Percentiles rank a stretch among this genome's conserved stretches.
Evolutionary conservation across 192 early-diverging fungal species (phyloP).

Genomic region (Coemansia sp.): DNA sequence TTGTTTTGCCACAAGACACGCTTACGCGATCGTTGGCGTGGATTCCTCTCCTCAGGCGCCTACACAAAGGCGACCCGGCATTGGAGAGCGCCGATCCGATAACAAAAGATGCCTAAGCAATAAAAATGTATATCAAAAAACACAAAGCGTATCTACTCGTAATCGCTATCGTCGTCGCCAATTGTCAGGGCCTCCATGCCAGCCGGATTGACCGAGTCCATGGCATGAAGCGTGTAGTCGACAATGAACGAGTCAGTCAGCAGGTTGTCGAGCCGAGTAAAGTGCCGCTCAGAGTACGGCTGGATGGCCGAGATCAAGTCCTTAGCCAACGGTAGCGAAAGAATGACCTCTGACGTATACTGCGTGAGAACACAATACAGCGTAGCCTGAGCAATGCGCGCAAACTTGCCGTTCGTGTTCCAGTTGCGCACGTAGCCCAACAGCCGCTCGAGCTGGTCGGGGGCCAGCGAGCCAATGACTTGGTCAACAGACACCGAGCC

Average conservation of each 20-base stretch:
- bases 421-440: constrained; percentile 87
- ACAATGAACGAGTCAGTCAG: constrained; percentile 84
- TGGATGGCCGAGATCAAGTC: constrained; percentile 81
- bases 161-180: constrained; percentile 11
- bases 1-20: constrained; percentile 40
- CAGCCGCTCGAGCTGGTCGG: constrained; percentile 76
- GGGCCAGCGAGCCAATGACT: constrained; percentile 65
- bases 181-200: constrained; percentile 32
- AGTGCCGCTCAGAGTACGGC: constrained; percentile 93
- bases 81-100: not conserved
- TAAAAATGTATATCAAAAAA: not conserved
- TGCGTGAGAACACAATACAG: constrained; percentile 75
- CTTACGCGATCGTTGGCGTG: constrained; percentile 29
- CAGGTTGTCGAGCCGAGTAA: constrained; percentile 74
- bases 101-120: not conserved
- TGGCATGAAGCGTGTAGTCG: constrained; percentile 88
- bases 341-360: constrained; percentile 68
- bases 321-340: constrained; percentile 79
- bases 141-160: not conserved
- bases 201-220: constrained; percentile 60
- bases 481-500: constrained; percentile 65
- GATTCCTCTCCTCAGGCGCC: constrained; percentile 36
- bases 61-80: constrained; percentile 22
- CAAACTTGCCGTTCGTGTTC: constrained; percentile 91
- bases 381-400: constrained; percentile 77